Conservation (phyloP, 257 asterid genomes). For the Marsdenia floribunda region DNA sequence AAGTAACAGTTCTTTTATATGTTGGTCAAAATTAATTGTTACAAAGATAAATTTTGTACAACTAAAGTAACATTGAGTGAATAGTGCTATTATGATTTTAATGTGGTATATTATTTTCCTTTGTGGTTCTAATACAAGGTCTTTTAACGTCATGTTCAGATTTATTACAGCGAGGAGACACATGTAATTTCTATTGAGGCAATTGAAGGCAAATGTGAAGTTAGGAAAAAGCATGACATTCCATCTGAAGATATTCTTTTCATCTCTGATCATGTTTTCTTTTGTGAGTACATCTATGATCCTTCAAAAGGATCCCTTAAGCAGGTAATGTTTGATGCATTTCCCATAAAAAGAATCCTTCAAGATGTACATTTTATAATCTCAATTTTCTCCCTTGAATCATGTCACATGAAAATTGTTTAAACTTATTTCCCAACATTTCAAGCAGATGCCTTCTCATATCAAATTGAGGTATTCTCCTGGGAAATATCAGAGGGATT, state of each 20-base stretch:
- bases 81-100: neutral
- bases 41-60: neutral
- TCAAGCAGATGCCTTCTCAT: constrained; percentile 73
- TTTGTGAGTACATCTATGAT: constrained; percentile 73
- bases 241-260: constrained; percentile 60
- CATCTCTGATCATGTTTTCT: constrained; percentile 72
- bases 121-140: constrained; percentile 15
- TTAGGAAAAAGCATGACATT: constrained; percentile 69
- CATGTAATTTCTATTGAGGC: constrained; percentile 46
- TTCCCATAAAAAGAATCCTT: neutral
- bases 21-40: neutral
- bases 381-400: neutral
- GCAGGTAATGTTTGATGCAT: constrained; percentile 41
- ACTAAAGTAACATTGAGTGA: constrained; percentile 1
- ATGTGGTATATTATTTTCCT: neutral
- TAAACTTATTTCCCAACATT: constrained; percentile 6
- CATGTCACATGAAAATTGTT: neutral
- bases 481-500: constrained; percentile 36
- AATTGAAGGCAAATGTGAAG: constrained; percentile 83
- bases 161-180: constrained; percentile 77
- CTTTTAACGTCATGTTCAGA: constrained; percentile 40
- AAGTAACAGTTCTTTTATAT: neutral
- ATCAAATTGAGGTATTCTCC: constrained; percentile 51
- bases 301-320: constrained; percentile 76
- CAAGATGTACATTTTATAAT: neutral